phyloP scores from a whole-genome alignment of 2,329 filamentous ascomycete genomes.

The Rutstroemia sp. region DNA sequence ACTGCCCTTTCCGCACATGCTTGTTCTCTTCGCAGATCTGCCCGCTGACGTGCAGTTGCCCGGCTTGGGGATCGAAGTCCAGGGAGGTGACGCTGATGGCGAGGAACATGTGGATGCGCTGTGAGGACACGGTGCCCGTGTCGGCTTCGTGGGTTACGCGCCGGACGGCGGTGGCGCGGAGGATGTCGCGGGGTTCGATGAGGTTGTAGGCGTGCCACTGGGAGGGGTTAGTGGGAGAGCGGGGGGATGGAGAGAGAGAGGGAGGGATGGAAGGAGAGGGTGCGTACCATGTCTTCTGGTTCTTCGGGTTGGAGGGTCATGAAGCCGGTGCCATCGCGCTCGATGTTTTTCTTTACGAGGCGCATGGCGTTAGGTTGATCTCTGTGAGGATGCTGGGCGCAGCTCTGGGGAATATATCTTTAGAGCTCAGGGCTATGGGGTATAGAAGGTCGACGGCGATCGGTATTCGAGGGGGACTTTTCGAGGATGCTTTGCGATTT shows the following conservation, averaged over 20 bases:
- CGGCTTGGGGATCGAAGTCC: constrained; percentile 63
- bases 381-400: too few relatives aligned
- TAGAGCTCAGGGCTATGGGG: too few relatives aligned
- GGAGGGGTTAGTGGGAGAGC: constrained; percentile 2
- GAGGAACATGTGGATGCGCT: constrained; percentile 56
- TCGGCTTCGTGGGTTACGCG: constrained; percentile 51
- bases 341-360: constrained; percentile 59
- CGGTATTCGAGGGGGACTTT: too few relatives aligned
- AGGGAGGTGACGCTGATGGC: constrained; percentile 57
- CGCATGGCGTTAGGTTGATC: constrained; percentile 42
- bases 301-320: constrained; percentile 64
- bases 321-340: constrained; percentile 57
- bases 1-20: constrained; percentile 57
- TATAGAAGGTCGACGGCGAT: too few relatives aligned
- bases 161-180: constrained; percentile 60
- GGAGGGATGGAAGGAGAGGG: not conserved
- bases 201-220: constrained; percentile 73
- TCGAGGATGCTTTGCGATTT: too few relatives aligned
- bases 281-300: constrained; percentile 63
- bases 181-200: constrained; percentile 55
- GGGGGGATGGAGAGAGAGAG: too few relatives aligned
- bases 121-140: constrained; percentile 55
- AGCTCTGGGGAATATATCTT: too few relatives aligned
- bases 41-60: constrained; percentile 62
- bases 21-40: constrained; percentile 59